Conservation (phyloP, 2,329 filamentous ascomycete species). For the Penicillium sp. region DNA sequence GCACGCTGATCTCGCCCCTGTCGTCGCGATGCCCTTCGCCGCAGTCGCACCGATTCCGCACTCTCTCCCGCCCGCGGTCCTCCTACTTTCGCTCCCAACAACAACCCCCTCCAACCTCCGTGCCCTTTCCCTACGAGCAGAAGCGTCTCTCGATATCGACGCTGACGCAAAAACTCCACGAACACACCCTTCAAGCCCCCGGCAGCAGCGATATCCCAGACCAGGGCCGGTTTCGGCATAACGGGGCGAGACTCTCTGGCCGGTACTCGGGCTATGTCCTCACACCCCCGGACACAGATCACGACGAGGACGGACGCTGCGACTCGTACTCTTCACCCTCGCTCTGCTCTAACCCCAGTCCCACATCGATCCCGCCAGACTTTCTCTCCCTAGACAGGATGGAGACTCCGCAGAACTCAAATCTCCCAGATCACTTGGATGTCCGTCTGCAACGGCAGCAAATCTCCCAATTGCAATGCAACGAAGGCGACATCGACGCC, state of each 20-base stretch:
- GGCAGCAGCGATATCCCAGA: slow-evolving; percentile 14
- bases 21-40: slow-evolving; percentile 48
- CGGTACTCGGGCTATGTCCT: slow-evolving; percentile 33
- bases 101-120: slow-evolving; percentile 45
- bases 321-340: slow-evolving; percentile 61
- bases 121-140: slow-evolving; percentile 44
- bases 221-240: slow-evolving; percentile 11
- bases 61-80: slow-evolving; percentile 34
- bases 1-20: slow-evolving; percentile 41
- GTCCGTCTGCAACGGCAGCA: slow-evolving; percentile 42
- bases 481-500: slow-evolving; percentile 37
- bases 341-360: slow-evolving; percentile 50
- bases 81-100: slow-evolving; percentile 38
- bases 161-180: slow-evolving; percentile 43
- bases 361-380: slow-evolving; percentile 33
- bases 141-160: slow-evolving; percentile 44
- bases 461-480: slow-evolving; percentile 44
- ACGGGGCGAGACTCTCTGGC: slow-evolving; percentile 24
- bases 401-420: background rate
- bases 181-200: slow-evolving; percentile 39
- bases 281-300: slow-evolving; percentile 42
- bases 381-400: slow-evolving; percentile 15
- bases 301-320: slow-evolving; percentile 38
- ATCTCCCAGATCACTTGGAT: slow-evolving; percentile 20
- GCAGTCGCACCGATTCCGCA: slow-evolving; percentile 35